Percentiles rank a stretch among this genome's conserved stretches.
Evolutionary conservation across 1,284 basidiomycete genomes (phyloP).

Genomic region (Ganoderma lingzhi): DNA sequence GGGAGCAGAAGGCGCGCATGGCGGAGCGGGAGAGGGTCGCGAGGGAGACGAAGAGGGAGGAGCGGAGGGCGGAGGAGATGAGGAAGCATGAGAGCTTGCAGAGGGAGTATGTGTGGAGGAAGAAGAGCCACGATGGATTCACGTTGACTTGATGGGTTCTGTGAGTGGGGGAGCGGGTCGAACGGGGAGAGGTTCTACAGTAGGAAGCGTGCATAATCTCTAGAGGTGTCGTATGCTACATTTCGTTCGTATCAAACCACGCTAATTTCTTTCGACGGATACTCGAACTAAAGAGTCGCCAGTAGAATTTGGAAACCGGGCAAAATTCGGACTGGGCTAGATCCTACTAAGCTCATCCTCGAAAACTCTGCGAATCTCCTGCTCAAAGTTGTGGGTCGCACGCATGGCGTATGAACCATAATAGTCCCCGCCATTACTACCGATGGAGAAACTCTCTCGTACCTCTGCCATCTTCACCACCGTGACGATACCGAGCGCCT

Average conservation of each 20-base stretch:
- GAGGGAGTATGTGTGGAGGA: slow-evolving; percentile 26
- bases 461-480: slow-evolving; percentile 26
- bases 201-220: not conserved
- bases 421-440: not conserved
- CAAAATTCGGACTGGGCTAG: not conserved
- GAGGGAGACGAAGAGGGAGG: slow-evolving; percentile 51
- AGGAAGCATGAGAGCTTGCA: slow-evolving; percentile 41
- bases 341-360: not conserved
- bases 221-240: slow-evolving; percentile 3
- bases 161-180: not conserved
- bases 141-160: slow-evolving; percentile 27
- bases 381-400: not conserved
- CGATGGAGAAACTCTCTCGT: slow-evolving; percentile 17
- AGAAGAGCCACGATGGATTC: slow-evolving; percentile 18
- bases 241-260: not conserved
- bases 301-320: not conserved
- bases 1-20: slow-evolving; percentile 61
- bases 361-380: slow-evolving; percentile 1
- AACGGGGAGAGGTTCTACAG: not conserved
- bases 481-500: slow-evolving; percentile 20
- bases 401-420: not conserved
- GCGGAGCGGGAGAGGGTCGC: slow-evolving; percentile 64
- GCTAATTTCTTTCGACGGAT: not conserved
- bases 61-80: slow-evolving; percentile 54
- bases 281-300: not conserved